Base-by-base conservation (phyloP, 2,329 filamentous ascomycete genomes). In the Fusarium xyrophilum region DNA sequence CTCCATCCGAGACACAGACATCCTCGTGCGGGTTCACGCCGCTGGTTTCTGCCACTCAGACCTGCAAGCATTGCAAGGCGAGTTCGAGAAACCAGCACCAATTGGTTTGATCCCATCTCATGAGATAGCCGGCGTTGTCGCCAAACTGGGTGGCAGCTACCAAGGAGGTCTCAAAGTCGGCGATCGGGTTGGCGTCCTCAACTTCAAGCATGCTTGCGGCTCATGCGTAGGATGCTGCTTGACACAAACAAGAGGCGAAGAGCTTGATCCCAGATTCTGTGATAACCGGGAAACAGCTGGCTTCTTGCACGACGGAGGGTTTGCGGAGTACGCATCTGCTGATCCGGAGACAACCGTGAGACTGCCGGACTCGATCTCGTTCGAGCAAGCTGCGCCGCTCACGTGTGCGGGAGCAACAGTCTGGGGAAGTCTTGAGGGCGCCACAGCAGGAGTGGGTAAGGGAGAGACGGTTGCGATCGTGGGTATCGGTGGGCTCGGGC, bases 41-140 rank as follows among this genome's bases (percentile, higher is more conserved):
- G 59, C 59, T 40, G 59, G 59, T 4, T 62, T 62, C 23, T 62
- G 59, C 17, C 59, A 62, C 35, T 62, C 59, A 27, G 59, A 62
- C 30, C 46, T 62, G 2, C 59, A 62, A 54, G 56, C 56, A 1
- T 12, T 62, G 5, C 59, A 61, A 25, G 59, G 56, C 35, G 59
- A 62, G 39, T 62, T 62, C 15, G 46, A 54, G 19, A 62, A 39
- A 10, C 56, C 59, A n/a, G 56, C 59, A 4, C 59, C 59, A n/a
- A 61, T 62, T 14, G 56, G 56, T 2, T 56, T 62, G 17, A 21
- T 62, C 15, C 59, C 59, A 19, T 62, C 56, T 13, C 59, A 62
- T 15, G 59, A 62, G 3, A 54, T 61, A 21, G 33, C 56, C 0
- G 59, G 59, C 1, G 27, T 33, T 7, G 17, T 62, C 2, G 28